phyloP scores from a whole-genome alignment of 352 stramenopile genomes.

The Phytophthora megakarya region DNA sequence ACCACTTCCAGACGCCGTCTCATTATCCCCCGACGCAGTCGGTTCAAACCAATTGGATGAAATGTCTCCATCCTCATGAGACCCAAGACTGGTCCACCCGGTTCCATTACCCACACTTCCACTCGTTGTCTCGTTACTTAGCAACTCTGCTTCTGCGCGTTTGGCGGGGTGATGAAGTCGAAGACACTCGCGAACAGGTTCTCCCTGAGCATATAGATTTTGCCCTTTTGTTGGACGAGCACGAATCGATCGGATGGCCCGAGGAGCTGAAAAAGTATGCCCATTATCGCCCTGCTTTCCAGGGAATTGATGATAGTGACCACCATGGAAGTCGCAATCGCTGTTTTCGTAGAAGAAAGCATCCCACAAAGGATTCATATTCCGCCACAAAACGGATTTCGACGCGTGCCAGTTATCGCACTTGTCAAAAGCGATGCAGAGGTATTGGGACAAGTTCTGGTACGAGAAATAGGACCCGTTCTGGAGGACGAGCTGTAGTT shows the following conservation, averaged over 20 bases:
- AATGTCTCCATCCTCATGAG: background rate
- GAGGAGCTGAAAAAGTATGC: background rate
- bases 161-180: slow-evolving; percentile 13
- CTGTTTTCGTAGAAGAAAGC: slow-evolving; percentile 8
- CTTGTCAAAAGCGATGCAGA: slow-evolving; percentile 6
- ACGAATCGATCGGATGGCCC: background rate
- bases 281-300: too few relatives aligned
- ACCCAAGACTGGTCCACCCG: background rate
- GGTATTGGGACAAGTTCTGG: background rate
- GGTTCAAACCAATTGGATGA: slow-evolving; percentile 23
- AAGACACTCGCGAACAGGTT: slow-evolving; percentile 16
- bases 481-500: too few relatives aligned
- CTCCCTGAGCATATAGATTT: too few relatives aligned
- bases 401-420: slow-evolving; percentile 3
- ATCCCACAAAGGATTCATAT: slow-evolving; percentile 5
- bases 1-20: background rate
- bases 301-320: too few relatives aligned
- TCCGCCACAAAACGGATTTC: slow-evolving; percentile 2
- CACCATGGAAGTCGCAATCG: too few relatives aligned
- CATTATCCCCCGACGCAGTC: background rate
- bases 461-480: slow-evolving; percentile 5
- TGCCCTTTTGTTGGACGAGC: background rate
- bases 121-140: background rate
- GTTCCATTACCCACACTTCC: slow-evolving; percentile 3
- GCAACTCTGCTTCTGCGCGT: background rate